Conservation (phyloP, 768 basidiomycete genomes). For the Russula griseocarnosa region DNA sequence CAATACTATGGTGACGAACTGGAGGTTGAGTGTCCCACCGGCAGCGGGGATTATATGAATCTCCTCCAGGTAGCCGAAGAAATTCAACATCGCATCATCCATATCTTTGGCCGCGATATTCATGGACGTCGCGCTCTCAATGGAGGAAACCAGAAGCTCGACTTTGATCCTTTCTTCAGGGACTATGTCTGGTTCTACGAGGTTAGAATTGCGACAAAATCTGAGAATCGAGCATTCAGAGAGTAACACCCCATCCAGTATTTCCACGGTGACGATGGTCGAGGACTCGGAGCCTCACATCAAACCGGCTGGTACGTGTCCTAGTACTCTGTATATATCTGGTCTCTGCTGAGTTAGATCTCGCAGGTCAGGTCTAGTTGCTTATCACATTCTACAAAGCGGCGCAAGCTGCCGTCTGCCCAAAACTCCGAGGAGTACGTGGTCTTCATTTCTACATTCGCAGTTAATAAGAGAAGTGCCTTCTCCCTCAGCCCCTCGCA, state of each 20-base stretch:
- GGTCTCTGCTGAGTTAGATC: neutral
- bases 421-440: conserved; percentile 88
- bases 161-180: conserved; percentile 91
- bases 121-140: conserved; percentile 87
- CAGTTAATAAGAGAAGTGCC: conserved; percentile 13
- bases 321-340: neutral
- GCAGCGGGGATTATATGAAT: conserved; percentile 97
- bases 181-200: conserved; percentile 98
- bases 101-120: conserved; percentile 92
- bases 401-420: conserved; percentile 87
- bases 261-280: conserved; percentile 92
- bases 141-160: conserved; percentile 81
- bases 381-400: conserved; percentile 87
- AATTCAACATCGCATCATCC: conserved; percentile 98
- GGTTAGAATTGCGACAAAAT: conserved; percentile 38
- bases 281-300: conserved; percentile 94
- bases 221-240: neutral
- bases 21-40: conserved; percentile 94
- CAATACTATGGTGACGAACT: conserved; percentile 94
- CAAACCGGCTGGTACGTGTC: conserved; percentile 87
- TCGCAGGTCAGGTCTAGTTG: conserved; percentile 79
- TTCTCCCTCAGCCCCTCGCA: conserved; percentile 64
- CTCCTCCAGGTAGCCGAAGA: conserved; percentile 92
- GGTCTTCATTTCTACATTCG: neutral
- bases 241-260: conserved; percentile 47